Evolutionary conservation across 2,329 filamentous ascomycete species (phyloP).

Genomic region (Colletotrichum simmondsii): DNA sequence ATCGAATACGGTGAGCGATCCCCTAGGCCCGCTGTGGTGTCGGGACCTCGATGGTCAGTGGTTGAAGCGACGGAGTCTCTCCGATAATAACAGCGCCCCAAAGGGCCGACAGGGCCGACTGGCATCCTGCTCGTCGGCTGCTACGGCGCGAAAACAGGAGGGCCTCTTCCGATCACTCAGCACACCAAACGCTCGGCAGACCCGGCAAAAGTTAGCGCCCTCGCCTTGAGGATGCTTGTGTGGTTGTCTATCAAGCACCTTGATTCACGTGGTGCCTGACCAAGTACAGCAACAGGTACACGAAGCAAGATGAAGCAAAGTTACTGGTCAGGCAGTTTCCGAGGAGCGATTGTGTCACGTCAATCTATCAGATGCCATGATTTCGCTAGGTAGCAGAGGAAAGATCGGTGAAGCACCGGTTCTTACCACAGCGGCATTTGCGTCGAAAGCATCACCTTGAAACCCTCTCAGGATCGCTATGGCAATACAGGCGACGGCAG

Average conservation of each 20-base stretch:
- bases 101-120: constrained; percentile 25
- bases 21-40: constrained; percentile 8
- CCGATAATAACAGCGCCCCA: constrained; percentile 19
- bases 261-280: neutral
- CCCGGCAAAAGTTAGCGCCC: neutral
- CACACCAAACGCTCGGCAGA: constrained; percentile 13
- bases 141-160: constrained; percentile 10
- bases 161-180: constrained; percentile 10
- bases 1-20: constrained; percentile 12
- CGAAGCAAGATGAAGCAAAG: neutral
- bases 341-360: neutral
- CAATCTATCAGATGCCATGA: neutral
- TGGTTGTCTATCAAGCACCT: neutral
- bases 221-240: neutral
- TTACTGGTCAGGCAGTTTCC: neutral
- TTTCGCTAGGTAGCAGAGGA: too few species aligned
- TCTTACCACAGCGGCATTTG: neutral
- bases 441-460: neutral
- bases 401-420: neutral
- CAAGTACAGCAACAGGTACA: neutral
- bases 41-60: neutral
- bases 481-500: neutral
- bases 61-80: constrained; percentile 7
- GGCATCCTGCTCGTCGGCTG: constrained; percentile 9
- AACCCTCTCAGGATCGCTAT: neutral